Percentiles rank a stretch among this genome's conserved stretches.
Evolutionary conservation across 306 rosid genomes (phyloP).

Genomic region (Castanopsis chinensis): DNA sequence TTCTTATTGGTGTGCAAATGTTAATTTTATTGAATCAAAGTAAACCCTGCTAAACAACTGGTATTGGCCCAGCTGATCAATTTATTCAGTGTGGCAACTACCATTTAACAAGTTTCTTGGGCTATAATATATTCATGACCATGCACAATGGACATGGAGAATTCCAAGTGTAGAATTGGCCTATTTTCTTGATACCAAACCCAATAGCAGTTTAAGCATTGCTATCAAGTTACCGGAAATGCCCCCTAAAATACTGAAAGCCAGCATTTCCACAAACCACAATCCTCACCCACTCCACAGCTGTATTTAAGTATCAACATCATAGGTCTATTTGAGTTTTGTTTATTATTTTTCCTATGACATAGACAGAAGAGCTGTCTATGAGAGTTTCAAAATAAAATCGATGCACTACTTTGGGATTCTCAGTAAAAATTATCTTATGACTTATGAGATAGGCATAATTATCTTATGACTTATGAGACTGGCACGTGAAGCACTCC

Average conservation of each 20-base stretch:
- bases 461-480: too few species aligned
- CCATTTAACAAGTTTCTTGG: not conserved
- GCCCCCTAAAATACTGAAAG: not conserved
- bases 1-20: not conserved
- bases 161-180: not conserved
- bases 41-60: not conserved
- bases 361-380: not conserved
- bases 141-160: not conserved
- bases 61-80: not conserved
- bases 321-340: not conserved
- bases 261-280: not conserved
- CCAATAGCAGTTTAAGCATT: not conserved
- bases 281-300: not conserved
- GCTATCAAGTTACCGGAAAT: not conserved
- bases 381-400: not conserved
- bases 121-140: not conserved
- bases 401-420: not conserved
- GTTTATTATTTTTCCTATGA: not conserved
- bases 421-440: too few species aligned
- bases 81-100: not conserved
- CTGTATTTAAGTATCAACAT: not conserved
- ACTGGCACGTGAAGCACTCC: too few species aligned
- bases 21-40: not conserved
- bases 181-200: not conserved
- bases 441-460: too few species aligned